phyloP scores from a whole-genome alignment of 2,329 filamentous ascomycete genomes.

The Shiraia bambusicola region DNA sequence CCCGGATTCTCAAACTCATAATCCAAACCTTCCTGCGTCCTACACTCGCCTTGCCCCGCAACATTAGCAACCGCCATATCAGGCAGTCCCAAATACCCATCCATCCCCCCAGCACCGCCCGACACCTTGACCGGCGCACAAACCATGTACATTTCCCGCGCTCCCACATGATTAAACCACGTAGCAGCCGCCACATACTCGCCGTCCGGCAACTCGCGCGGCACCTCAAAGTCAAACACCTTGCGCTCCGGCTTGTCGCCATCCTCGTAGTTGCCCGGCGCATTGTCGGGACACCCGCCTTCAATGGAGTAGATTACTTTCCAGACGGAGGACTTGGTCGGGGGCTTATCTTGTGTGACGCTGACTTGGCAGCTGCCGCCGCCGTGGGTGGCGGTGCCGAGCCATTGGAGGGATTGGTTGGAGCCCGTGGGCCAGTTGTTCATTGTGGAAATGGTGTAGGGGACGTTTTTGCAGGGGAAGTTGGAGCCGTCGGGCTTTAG shows the following conservation, averaged over 20 bases:
- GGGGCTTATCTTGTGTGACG: conserved; percentile 72
- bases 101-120: too few species aligned
- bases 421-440: conserved; percentile 68
- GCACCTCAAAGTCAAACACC: conserved; percentile 69
- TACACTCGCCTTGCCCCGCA: conserved; percentile 46
- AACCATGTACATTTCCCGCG: conserved; percentile 97
- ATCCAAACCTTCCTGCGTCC: conserved; percentile 49
- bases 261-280: conserved; percentile 7
- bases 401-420: conserved; percentile 62
- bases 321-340: conserved; percentile 68
- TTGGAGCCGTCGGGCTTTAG: conserved; percentile 60
- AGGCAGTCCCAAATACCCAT: too few species aligned
- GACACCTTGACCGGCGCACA: conserved; percentile 73
- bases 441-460: conserved; percentile 48
- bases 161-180: conserved; percentile 87
- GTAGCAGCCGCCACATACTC: conserved; percentile 81
- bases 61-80: conserved; percentile 75
- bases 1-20: conserved; percentile 67
- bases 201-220: conserved; percentile 70
- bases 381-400: conserved; percentile 75
- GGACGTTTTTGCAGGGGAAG: conserved; percentile 74
- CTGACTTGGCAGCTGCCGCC: conserved; percentile 90
- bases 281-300: conserved; percentile 70
- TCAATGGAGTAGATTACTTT: conserved; percentile 88
- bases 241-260: conserved; percentile 44